Evolutionary conservation across 768 basidiomycete genomes (phyloP), one percentile per base, ranked within the genome.

Genomic region (Xerocomellus chrysenteron): DNA sequence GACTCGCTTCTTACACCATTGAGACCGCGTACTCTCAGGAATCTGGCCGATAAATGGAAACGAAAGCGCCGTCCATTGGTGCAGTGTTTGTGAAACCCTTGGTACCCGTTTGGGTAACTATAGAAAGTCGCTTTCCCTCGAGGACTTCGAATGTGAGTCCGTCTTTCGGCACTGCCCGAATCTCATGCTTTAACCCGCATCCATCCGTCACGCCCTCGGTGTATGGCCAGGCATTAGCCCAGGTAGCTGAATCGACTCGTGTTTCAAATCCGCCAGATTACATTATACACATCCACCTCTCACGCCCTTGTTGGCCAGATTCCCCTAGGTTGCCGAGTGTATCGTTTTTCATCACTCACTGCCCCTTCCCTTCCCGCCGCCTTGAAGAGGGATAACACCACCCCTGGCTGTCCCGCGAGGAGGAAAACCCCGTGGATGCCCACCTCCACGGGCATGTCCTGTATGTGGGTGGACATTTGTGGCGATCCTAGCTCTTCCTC

Each of bases 401-500:
- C 57, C 54, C 16, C 68, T 58, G 17, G 46, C 11, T 4, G 41
- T 33, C 14, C 56, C 70, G 1, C 68, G 69, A 44, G 47, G 40
- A 5, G 37, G 28, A 17, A 51, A 35, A 24, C 56, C 66, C 44
- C 62, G 62, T 16, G 12, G 1, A 33, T 50, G 39, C 13, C 60
- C 61, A 42, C 30, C 55, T 36, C 52, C 57, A 35, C 47, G 65
- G 5, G 39, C 41, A 40, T 61, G 63, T 12, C 59, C 62, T 14
- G 44, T 39, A 32, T 57, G 61, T 2, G 60, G 37, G 16, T 59
- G 62, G 47, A 71, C 56, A 43, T 45, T 59, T 9, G 57, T 16
- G 13, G 67, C 65, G 24, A 71, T 71, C 50, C 71, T 64, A 10
- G 53, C 65, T 40, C 70, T 69, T 19, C 70, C 70, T 47, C 71